Evolutionary conservation across 768 basidiomycete species (phyloP), one percentile per base, ranked within the genome.

Genomic region (Lentinula lateritia): DNA sequence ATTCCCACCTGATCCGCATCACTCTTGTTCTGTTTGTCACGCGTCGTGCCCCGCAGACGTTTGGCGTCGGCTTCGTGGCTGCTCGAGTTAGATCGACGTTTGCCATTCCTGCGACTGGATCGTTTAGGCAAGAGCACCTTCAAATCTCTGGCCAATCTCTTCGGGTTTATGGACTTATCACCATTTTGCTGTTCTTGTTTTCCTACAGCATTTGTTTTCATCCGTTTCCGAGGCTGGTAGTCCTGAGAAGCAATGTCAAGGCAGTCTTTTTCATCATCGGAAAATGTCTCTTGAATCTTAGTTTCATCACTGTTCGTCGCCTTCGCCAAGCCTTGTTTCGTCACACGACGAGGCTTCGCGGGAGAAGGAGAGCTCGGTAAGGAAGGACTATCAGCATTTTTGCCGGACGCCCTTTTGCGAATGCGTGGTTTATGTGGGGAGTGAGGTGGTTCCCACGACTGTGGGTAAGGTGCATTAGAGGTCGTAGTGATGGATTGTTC

Each of bases 321-420:
- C 23, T 28, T 15, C 4, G 50, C 16, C 32, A 50, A 50, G 28
- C 45, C 39, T 23, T 34, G 16, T 58, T 58, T 58, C 8, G 48
- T 28, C 48, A 23, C 36, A 20, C 61, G 58, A n/a, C 50, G 48
- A 28, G 43, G 50, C 32, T 63, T 59, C 18, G 45, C 58, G 28
- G 62, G 62, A 54, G 62, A 60, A 36, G 62, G 58, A 5, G 62
- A 54, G 50, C 58, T 63, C 8, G 58, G 52, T 23, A 57, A 46
- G 6, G 61, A 58, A 41, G 42, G 41, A 61, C 34, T 23, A 13
- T n/a, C 4, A 28, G 13, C 53, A 35, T 38, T 20, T 9, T 9
- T 28, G 28, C 61, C 18, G 34, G n/a, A 39, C 2, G 18, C 18
- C n/a, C 16, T 32, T 34, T 60, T 60, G 9, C 53, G 36, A 35